Evolutionary conservation across 441 rosid genomes (phyloP), one percentile per base, ranked within the genome.

Genomic region (Euphorbia schlechtendalii): DNA sequence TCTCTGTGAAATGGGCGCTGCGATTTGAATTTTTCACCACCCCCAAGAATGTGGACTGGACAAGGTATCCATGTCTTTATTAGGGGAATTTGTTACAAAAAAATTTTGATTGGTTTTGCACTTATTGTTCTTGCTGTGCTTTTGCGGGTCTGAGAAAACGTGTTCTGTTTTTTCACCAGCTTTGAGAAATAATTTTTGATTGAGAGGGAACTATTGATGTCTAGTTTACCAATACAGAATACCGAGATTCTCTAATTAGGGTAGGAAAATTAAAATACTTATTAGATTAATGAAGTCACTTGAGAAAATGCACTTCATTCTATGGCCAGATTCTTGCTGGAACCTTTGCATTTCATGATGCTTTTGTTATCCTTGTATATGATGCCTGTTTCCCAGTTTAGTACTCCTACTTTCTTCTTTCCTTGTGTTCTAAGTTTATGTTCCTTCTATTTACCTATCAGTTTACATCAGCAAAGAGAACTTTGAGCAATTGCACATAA

Each of bases 21-120:
- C 83, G 96, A 72, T 93, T 93, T 76, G 99, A 93, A 82, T 93
- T 93, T 70, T 79, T 78, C 70, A 89, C 85, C 56, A 87, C 92
- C n/a, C 96, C 96, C 20, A 90, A 84, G 77, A 77, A 86, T 63
- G 82, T 93, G 45, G 87, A 86, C 75, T 84, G 92, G 86, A 77
- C 77, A 62, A 88, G 99, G 99, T 93, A 84, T 65, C 65, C 55
- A 22, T 71, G 27, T 32, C 53, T 36, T 48, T 66, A 18, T 41
- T 13, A 6, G 18, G 32, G 53, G 18, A 40, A 54, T 8, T 61
- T 41, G 8, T 9, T 63, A 18, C 56, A 28, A 8, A 59, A 27
- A n/a, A n/a, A n/a, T n/a, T n/a, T n/a, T n/a, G n/a, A n/a, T 21
- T 20, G 24, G 36, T 30, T 57, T 13, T 61, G 18, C 30, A 36